These are phyloP conservation scores for Colletotrichum ledebouriae DNA, from an alignment of 2,329 filamentous ascomycete genomes.

Conservation along the genomic window DNA sequence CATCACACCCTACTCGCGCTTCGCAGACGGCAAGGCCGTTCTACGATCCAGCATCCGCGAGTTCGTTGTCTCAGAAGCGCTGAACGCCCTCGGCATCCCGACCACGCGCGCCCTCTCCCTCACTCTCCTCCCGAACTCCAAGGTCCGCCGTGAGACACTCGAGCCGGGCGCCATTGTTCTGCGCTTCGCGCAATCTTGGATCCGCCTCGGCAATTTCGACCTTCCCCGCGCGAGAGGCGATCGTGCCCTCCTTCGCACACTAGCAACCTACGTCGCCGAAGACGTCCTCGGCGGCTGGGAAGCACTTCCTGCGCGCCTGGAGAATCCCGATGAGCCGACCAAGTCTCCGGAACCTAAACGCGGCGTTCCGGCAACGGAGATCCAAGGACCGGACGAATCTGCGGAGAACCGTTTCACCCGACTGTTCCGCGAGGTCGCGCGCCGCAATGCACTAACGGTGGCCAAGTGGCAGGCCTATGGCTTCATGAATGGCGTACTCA, in stretches of 20 bases:
- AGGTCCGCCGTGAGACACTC: conserved; percentile 81
- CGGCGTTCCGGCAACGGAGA: conserved; percentile 66
- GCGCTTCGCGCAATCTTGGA: conserved; percentile 91
- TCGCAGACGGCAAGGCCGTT: conserved; percentile 96
- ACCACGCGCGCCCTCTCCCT: conserved; percentile 89
- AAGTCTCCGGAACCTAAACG: conserved; percentile 60
- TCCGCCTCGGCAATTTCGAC: conserved; percentile 96
- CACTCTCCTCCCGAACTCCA: conserved; percentile 78
- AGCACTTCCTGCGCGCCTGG: conserved; percentile 75
- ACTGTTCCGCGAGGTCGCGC: conserved; percentile 87
- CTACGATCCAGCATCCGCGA: conserved; percentile 93
- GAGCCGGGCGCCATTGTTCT: conserved; percentile 95
- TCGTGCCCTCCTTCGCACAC: conserved; percentile 76
- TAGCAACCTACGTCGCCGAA: conserved; percentile 88
- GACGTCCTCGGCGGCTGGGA: conserved; percentile 92
- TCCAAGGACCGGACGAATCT: conserved; percentile 76
- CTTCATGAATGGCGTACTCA: conserved; percentile 99
- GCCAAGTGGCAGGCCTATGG: conserved; percentile 97
- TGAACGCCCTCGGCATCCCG: conserved; percentile 88
- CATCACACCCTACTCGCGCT: conserved; percentile 92
- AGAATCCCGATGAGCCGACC: conserved; percentile 64
- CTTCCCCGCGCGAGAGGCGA: conserved; percentile 88
- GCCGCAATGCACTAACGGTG: conserved; percentile 88
- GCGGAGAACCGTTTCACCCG: conserved; percentile 90
- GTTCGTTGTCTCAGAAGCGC: conserved; percentile 90